Evolutionary conservation across 805 yeast species (phyloP).

Genomic region (Metschnikowia colocasiae): DNA sequence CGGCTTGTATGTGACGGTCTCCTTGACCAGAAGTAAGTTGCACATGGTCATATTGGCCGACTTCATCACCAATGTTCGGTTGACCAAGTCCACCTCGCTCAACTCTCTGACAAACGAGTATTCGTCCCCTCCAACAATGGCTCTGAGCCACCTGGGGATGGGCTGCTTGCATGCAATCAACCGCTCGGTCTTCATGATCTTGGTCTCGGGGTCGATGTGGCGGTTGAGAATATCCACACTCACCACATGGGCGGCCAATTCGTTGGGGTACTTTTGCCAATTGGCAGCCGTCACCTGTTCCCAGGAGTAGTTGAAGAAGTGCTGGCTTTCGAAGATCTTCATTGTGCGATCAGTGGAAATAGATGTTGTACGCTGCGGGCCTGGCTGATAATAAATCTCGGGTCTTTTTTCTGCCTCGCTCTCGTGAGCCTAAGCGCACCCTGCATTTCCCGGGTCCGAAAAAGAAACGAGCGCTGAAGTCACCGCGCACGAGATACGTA

Average conservation of each 20-base stretch:
- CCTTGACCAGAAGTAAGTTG: constrained; percentile 72
- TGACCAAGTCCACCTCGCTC: constrained; percentile 70
- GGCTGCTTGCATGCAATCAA: constrained; percentile 84
- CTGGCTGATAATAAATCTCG: not conserved
- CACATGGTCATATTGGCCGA: constrained; percentile 85
- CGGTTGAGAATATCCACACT: constrained; percentile 87
- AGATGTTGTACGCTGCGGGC: not conserved
- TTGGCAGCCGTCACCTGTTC: constrained; percentile 92
- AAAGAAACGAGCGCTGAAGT: constrained; percentile 2
- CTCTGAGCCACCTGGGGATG: constrained; percentile 77
- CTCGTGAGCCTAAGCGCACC: constrained; percentile 1
- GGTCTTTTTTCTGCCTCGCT: constrained; percentile 1
- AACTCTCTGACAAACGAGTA: constrained; percentile 84
- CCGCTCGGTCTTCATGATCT: constrained; percentile 71
- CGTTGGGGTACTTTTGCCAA: constrained; percentile 97
- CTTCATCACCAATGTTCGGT: constrained; percentile 67
- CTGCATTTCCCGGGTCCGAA: constrained; percentile 5
- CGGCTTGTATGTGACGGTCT: constrained; percentile 80
- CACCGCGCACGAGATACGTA: not conserved
- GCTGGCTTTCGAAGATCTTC: constrained; percentile 75
- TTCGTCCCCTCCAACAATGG: constrained; percentile 67
- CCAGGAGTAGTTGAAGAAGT: constrained; percentile 82
- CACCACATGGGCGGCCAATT: constrained; percentile 83
- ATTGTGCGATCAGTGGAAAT: constrained; percentile 33
- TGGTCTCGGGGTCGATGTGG: constrained; percentile 51